A percentile compares a stretch with the other conserved stretches of the same genome.
phyloP scores from a whole-genome alignment of 1,284 basidiomycete species.

The Ganoderma meredithae region DNA sequence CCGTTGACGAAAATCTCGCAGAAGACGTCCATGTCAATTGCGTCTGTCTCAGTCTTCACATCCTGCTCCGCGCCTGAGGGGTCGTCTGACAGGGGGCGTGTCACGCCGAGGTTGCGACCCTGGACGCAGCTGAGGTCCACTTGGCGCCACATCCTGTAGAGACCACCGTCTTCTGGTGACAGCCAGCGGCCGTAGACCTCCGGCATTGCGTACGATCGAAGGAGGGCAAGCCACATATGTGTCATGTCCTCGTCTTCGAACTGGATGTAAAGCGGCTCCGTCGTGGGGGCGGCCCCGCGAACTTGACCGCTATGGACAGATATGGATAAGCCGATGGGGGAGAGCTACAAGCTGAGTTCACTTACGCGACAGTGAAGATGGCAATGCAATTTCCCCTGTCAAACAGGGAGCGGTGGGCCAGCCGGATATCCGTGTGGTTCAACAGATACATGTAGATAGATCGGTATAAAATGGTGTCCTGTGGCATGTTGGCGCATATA shows the following conservation, averaged over 20 bases:
- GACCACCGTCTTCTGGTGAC: conserved; percentile 68
- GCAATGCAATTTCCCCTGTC: conserved; percentile 74
- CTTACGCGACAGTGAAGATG: conserved; percentile 68
- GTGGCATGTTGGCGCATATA: conserved; percentile 29
- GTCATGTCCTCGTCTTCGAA: conserved; percentile 66
- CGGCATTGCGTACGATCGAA: conserved; percentile 78
- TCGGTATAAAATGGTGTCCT: conserved; percentile 77
- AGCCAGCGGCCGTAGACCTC: conserved; percentile 75
- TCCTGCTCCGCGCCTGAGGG: conserved; percentile 22
- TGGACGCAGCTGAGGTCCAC: conserved; percentile 74
- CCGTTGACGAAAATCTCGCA: conserved; percentile 76
- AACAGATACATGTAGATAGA: conserved; percentile 75
- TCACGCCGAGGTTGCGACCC: conserved; percentile 69
- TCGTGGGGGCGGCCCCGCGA: conserved; percentile 59
- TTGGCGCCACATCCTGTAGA: conserved; percentile 86
- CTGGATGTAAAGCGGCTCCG: conserved; percentile 76
- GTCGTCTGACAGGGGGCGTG: conserved; percentile 37
- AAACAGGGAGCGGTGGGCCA: conserved; percentile 74
- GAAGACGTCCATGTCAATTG: conserved; percentile 69
- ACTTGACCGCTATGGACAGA: conserved; percentile 57
- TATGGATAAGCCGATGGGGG: conserved; percentile 7
- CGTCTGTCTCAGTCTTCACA: conserved; percentile 51
- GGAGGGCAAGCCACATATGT: conserved; percentile 75
- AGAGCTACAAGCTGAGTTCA: conserved; percentile 14
- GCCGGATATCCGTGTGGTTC: conserved; percentile 77